phyloP scores from a whole-genome alignment of 78 protist genomes.

The Dictyostelium brefeldianum region DNA sequence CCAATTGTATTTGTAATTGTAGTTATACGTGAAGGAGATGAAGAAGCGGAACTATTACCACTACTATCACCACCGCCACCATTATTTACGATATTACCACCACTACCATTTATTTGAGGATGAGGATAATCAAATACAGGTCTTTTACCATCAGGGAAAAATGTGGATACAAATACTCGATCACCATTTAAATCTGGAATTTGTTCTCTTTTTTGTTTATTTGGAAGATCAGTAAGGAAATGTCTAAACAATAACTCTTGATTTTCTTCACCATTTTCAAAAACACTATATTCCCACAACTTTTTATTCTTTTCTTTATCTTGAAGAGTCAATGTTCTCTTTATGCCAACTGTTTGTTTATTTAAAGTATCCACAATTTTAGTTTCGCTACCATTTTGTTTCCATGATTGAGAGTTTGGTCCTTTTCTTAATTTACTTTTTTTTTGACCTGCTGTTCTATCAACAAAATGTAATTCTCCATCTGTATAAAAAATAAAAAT shows the following conservation, averaged over 20 bases:
- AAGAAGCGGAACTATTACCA: neutral
- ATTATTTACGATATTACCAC: neutral
- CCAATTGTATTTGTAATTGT: too few species aligned
- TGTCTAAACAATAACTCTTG: conserved; percentile 41
- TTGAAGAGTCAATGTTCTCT: conserved; percentile 70
- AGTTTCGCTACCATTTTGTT: conserved; percentile 73
- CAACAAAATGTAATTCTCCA: conserved; percentile 73
- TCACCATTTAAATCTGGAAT: conserved; percentile 35
- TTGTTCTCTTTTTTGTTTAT: conserved; percentile 17
- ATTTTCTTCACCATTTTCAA: conserved; percentile 17
- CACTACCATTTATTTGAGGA: neutral
- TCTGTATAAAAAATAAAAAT: conserved; percentile 19
- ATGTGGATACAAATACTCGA: neutral
- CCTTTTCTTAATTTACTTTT: conserved; percentile 56
- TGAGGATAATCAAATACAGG: conserved; percentile 29
- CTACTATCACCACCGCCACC: neutral
- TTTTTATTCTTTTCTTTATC: conserved; percentile 37
- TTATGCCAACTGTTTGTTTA: conserved; percentile 19
- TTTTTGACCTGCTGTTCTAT: conserved; percentile 36
- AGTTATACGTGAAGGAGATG: too few species aligned
- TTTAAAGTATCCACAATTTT: conserved; percentile 21
- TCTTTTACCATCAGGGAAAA: conserved; percentile 17
- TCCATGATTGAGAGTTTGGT: conserved; percentile 29
- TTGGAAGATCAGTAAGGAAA: conserved; percentile 40
- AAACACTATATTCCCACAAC: conserved; percentile 58